A percentile compares a stretch with the other conserved stretches of the same genome.
Evolutionary conservation across 495 filamentous ascomycete genomes (phyloP).

Genomic region (Xylaria scruposa): DNA sequence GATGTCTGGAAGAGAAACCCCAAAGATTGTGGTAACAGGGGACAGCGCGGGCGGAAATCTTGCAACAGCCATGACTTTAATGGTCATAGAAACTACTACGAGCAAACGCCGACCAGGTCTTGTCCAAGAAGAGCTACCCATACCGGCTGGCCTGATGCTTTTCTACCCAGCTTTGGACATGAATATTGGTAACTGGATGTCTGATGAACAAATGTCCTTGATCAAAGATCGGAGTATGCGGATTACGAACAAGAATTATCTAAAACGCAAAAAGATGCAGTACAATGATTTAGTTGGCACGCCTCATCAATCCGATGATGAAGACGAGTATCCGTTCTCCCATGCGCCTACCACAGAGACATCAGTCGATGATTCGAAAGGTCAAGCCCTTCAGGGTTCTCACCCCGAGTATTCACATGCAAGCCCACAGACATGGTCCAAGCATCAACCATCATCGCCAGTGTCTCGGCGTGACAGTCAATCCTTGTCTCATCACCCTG

Average conservation of each 20-base stretch:
- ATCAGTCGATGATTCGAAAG: slow-evolving; percentile 20
- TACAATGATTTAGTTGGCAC: slow-evolving; percentile 65
- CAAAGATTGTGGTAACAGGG: slow-evolving; percentile 81
- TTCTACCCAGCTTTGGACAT: slow-evolving; percentile 92
- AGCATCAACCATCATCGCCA: slow-evolving; percentile 37
- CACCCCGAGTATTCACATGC: slow-evolving; percentile 54
- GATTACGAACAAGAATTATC: slow-evolving; percentile 75
- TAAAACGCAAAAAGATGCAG: slow-evolving; percentile 76
- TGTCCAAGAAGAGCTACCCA: slow-evolving; percentile 68
- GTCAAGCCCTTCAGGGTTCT: slow-evolving; percentile 34
- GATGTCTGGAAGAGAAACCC: slow-evolving; percentile 71
- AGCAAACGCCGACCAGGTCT: slow-evolving; percentile 58
- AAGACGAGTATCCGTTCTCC: slow-evolving; percentile 52
- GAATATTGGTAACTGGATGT: slow-evolving; percentile 99
- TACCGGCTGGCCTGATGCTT: slow-evolving; percentile 81
- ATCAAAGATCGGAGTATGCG: slow-evolving; percentile 84
- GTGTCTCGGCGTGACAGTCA: slow-evolving; percentile 25
- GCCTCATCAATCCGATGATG: slow-evolving; percentile 69
- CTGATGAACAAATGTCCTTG: slow-evolving; percentile 93
- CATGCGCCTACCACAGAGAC: slow-evolving; percentile 27
- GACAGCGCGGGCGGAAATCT: slow-evolving; percentile 95
- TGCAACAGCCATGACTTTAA: slow-evolving; percentile 79
- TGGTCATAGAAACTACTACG: slow-evolving; percentile 79
- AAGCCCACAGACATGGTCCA: slow-evolving; percentile 45
- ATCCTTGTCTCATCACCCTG: slow-evolving; percentile 56